A percentile compares a stretch with the other conserved stretches of the same genome.
These are phyloP conservation scores for Pythium rishiriense DNA, from an alignment of 352 stramenopile genomes.

Conservation along the genomic window DNA sequence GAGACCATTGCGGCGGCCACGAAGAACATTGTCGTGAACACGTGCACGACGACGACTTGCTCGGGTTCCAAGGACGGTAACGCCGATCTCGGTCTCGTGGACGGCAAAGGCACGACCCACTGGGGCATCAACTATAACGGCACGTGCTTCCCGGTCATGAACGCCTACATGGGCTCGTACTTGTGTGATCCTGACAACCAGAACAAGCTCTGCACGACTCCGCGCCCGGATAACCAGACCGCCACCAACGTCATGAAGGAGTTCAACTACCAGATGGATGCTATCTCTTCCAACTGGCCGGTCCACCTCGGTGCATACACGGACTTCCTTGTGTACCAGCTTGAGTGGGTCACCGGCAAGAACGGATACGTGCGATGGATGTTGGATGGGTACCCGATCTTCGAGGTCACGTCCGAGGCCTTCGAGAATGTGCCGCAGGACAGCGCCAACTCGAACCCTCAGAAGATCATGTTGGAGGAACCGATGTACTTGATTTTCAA, in stretches of 20 bases:
- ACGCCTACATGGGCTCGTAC: conserved; percentile 18
- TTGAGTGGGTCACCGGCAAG: conserved; percentile 72
- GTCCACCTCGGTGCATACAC: conserved; percentile 60
- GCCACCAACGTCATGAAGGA: conserved; percentile 58
- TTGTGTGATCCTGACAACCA: conserved; percentile 30
- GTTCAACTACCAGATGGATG: conserved; percentile 82
- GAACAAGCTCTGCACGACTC: conserved; percentile 37
- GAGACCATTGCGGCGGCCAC: conserved; percentile 39
- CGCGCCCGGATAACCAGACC: conserved; percentile 38
- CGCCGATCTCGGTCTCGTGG: conserved; percentile 55
- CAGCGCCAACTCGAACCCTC: conserved; percentile 42
- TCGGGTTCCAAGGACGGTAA: conserved; percentile 52
- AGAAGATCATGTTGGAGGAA: conserved; percentile 84
- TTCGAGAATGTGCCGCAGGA: conserved; percentile 61
- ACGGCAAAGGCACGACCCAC: conserved; percentile 30
- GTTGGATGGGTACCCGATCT: conserved; percentile 55
- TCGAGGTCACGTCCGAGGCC: conserved; percentile 56
- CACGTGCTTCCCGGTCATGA: conserved; percentile 18
- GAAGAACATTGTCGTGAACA: conserved; percentile 55
- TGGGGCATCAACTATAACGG: conserved; percentile 36
- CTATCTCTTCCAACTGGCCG: conserved; percentile 77
- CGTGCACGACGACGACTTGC: conserved; percentile 43
- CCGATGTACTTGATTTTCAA: conserved; percentile 95
- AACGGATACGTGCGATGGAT: conserved; percentile 76
- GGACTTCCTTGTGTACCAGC: conserved; percentile 62